Evolutionary conservation across 2,329 filamentous ascomycete species (phyloP).

Genomic region (Hymenoscyphus infarciens): DNA sequence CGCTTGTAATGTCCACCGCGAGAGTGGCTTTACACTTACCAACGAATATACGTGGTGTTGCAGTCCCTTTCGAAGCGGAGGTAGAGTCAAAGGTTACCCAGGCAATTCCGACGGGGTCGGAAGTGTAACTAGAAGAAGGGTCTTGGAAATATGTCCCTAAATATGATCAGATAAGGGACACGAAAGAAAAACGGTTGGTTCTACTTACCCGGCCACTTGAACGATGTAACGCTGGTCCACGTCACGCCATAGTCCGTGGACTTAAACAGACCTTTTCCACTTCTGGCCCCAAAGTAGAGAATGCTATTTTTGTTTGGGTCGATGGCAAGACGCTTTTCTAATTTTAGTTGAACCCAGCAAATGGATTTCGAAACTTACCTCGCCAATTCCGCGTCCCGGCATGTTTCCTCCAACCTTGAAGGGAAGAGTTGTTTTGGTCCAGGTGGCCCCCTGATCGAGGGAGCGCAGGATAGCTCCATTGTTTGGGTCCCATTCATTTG

Average conservation of each 20-base stretch:
- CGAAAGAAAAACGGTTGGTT: no score
- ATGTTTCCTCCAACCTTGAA: constrained; percentile 62
- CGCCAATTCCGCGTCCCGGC: constrained; percentile 57
- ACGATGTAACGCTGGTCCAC: constrained; percentile 50
- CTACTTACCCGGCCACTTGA: constrained; percentile 47
- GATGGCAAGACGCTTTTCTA: constrained; percentile 46
- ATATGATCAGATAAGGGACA: constrained; percentile 37
- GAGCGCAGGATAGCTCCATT: constrained; percentile 52
- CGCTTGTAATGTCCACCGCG: no score
- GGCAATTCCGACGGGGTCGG: constrained; percentile 25
- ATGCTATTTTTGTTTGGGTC: constrained; percentile 55
- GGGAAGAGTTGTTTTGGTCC: constrained; percentile 46
- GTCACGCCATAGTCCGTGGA: constrained; percentile 53
- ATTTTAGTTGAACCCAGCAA: constrained; percentile 2
- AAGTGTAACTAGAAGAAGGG: constrained; percentile 14
- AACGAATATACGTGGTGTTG: constrained; percentile 28
- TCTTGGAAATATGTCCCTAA: constrained; percentile 26
- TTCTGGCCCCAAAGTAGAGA: constrained; percentile 56
- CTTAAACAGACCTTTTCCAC: constrained; percentile 57
- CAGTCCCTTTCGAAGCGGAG: constrained; percentile 19
- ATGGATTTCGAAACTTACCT: constrained; percentile 29
- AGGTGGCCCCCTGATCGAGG: constrained; percentile 51
- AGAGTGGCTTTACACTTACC: constrained; percentile 10
- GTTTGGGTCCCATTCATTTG: constrained; percentile 57
- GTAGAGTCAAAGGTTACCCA: constrained; percentile 28